Evolutionary conservation across 75 land plant genomes (phyloP).

Genomic region (Pseudotsuga menziesii): DNA sequence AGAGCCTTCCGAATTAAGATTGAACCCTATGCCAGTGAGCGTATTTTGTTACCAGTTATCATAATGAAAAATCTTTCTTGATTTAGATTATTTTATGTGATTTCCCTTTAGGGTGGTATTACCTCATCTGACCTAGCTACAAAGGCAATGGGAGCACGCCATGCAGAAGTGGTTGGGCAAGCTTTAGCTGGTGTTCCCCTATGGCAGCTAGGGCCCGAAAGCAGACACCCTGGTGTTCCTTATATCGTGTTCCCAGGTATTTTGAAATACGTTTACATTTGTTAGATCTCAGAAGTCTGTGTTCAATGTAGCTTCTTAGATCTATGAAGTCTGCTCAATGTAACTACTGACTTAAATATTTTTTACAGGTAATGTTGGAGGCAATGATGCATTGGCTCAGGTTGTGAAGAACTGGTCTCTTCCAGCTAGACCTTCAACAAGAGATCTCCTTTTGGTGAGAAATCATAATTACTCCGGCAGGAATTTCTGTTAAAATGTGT

Average conservation of each 20-base stretch:
- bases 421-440: slow-evolving; percentile 53
- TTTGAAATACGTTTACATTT: slow-evolving; percentile 1
- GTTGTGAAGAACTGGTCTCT: slow-evolving; percentile 74
- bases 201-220: slow-evolving; percentile 94
- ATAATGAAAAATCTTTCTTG: not conserved
- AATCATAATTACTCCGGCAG: not conserved
- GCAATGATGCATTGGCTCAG: slow-evolving; percentile 73
- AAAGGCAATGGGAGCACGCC: slow-evolving; percentile 81
- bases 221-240: slow-evolving; percentile 90
- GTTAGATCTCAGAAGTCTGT: not conserved
- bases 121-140: slow-evolving; percentile 98
- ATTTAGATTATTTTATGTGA: not conserved
- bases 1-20: not conserved
- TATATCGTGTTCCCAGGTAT: slow-evolving; percentile 98
- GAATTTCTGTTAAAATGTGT: not conserved
- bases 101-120: slow-evolving; percentile 80
- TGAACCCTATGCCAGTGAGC: not conserved
- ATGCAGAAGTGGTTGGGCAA: slow-evolving; percentile 86
- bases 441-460: slow-evolving; percentile 73
- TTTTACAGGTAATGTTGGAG: slow-evolving; percentile 91
- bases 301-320: not conserved
- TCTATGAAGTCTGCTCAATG: not conserved
- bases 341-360: not conserved
- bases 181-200: slow-evolving; percentile 95
- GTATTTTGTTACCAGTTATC: not conserved